These are phyloP conservation scores for Pythium aphanidermatum DNA, from an alignment of 352 stramenopile species.

Conservation along the genomic window DNA sequence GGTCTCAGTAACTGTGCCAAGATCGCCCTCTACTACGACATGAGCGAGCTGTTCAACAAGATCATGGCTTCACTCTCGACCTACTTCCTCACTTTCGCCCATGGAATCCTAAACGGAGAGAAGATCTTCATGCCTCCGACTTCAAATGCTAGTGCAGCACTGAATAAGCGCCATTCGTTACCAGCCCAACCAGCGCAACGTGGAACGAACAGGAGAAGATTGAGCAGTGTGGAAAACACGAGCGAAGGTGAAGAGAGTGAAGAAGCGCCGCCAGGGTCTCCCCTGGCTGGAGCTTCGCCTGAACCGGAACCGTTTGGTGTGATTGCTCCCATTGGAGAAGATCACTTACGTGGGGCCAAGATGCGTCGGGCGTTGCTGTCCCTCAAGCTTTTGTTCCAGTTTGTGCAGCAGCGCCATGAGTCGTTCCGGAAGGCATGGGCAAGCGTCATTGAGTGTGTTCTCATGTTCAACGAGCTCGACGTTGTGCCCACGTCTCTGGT, in stretches of 20 bases:
- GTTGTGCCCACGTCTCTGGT: slow-evolving; percentile 79
- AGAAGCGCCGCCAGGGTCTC: not conserved
- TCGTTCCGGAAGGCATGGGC: slow-evolving; percentile 77
- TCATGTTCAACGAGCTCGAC: slow-evolving; percentile 88
- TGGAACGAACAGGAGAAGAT: slow-evolving; percentile 1
- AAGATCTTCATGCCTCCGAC: slow-evolving; percentile 71
- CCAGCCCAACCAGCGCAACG: not conserved
- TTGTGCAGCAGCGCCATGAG: slow-evolving; percentile 76
- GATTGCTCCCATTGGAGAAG: slow-evolving; percentile 64
- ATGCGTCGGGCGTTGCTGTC: slow-evolving; percentile 69
- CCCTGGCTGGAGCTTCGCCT: not conserved
- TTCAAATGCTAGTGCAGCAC: slow-evolving; percentile 17
- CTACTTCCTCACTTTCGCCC: slow-evolving; percentile 82
- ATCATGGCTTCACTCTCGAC: slow-evolving; percentile 74
- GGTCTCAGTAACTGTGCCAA: slow-evolving; percentile 79
- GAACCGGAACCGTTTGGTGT: too few species aligned
- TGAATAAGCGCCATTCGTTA: slow-evolving; percentile 6
- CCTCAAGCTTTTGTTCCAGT: slow-evolving; percentile 79
- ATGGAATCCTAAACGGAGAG: slow-evolving; percentile 77
- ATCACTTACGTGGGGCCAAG: slow-evolving; percentile 60
- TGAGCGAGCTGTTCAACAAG: slow-evolving; percentile 76
- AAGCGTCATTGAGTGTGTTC: slow-evolving; percentile 75
- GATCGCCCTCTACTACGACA: slow-evolving; percentile 82
- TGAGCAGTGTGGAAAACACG: slow-evolving; percentile 9
- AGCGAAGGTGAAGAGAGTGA: slow-evolving; percentile 12